A percentile compares a stretch with the other conserved stretches of the same genome.
These are phyloP conservation scores for Saturnispora mendoncae DNA, from an alignment of 805 yeast genomes.

Conservation along the genomic window DNA sequence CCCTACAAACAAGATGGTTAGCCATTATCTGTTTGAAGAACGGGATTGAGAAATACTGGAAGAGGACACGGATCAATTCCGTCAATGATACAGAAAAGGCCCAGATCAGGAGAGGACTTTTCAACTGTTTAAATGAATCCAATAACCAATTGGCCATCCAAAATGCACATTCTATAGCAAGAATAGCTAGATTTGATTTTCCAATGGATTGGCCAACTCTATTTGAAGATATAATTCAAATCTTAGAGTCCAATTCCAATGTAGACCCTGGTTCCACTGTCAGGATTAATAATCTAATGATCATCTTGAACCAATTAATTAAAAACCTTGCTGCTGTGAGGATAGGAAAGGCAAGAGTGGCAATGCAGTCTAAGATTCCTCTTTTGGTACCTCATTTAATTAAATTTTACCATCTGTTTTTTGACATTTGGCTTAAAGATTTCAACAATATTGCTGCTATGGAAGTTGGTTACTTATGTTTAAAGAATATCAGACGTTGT, in stretches of 20 bases:
- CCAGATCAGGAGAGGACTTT: constrained; percentile 50
- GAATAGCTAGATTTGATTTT: constrained; percentile 75
- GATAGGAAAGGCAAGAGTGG: constrained; percentile 74
- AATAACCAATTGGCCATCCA: constrained; percentile 71
- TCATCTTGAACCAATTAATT: constrained; percentile 67
- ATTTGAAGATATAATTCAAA: constrained; percentile 51
- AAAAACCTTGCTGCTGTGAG: constrained; percentile 67
- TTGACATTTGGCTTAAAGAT: constrained; percentile 50
- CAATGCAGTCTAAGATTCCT: constrained; percentile 66
- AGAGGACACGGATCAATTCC: constrained; percentile 48
- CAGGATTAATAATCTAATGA: constrained; percentile 51
- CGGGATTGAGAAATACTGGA: constrained; percentile 80
- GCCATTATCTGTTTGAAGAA: constrained; percentile 84
- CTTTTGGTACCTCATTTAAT: constrained; percentile 51
- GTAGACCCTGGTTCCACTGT: constrained; percentile 31
- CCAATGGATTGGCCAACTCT: constrained; percentile 81
- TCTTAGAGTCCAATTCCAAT: constrained; percentile 37
- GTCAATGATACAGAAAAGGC: constrained; percentile 60
- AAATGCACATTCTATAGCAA: constrained; percentile 74
- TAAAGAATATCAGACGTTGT: constrained; percentile 66
- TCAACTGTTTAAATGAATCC: constrained; percentile 52
- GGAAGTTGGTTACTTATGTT: constrained; percentile 69
- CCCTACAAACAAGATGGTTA: constrained; percentile 72
- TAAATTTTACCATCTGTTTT: constrained; percentile 49
- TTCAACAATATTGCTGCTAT: constrained; percentile 41